Percentiles rank a stretch among this genome's conserved stretches.
Conservation (phyloP, 805 yeast species). For the Komagataella pseudopastoris region DNA sequence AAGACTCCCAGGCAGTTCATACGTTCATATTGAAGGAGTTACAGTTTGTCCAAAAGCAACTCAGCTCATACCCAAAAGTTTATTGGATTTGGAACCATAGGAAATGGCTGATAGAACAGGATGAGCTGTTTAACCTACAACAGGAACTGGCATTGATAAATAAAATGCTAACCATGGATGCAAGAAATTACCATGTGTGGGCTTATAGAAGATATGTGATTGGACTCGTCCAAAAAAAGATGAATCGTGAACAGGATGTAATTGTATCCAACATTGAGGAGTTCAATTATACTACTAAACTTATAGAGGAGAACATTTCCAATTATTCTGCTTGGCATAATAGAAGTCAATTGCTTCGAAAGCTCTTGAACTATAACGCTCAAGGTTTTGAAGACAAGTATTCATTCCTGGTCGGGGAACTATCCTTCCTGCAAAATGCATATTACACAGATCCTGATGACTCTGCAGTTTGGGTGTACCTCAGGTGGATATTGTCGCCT, state of each 20-base stretch:
- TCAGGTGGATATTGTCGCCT: slow-evolving; percentile 60
- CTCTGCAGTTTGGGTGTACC: slow-evolving; percentile 84
- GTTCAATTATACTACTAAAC: slow-evolving; percentile 62
- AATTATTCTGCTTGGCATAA: slow-evolving; percentile 97
- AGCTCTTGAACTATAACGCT: slow-evolving; percentile 20
- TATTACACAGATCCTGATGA: slow-evolving; percentile 90
- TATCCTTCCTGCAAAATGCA: slow-evolving; percentile 64
- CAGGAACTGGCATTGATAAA: slow-evolving; percentile 56
- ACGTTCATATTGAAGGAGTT: slow-evolving; percentile 40
- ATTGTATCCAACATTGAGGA: slow-evolving; percentile 33
- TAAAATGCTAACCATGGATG: slow-evolving; percentile 54
- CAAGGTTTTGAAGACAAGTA: slow-evolving; percentile 5
- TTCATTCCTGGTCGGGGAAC: slow-evolving; percentile 37
- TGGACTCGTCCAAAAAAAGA: slow-evolving; percentile 14
- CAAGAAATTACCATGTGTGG: slow-evolving; percentile 94
- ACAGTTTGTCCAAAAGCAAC: slow-evolving; percentile 37
- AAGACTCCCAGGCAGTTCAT: slow-evolving; percentile 8
- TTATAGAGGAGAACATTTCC: slow-evolving; percentile 74
- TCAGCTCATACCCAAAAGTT: slow-evolving; percentile 68
- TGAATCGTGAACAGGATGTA: slow-evolving; percentile 4
- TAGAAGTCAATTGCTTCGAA: slow-evolving; percentile 55
- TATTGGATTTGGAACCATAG: slow-evolving; percentile 98
- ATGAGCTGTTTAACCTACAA: slow-evolving; percentile 23
- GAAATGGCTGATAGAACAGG: slow-evolving; percentile 57
- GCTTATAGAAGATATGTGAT: slow-evolving; percentile 74